Conservation (phyloP, 257 asterid genomes). For the Sherardia arvensis region DNA sequence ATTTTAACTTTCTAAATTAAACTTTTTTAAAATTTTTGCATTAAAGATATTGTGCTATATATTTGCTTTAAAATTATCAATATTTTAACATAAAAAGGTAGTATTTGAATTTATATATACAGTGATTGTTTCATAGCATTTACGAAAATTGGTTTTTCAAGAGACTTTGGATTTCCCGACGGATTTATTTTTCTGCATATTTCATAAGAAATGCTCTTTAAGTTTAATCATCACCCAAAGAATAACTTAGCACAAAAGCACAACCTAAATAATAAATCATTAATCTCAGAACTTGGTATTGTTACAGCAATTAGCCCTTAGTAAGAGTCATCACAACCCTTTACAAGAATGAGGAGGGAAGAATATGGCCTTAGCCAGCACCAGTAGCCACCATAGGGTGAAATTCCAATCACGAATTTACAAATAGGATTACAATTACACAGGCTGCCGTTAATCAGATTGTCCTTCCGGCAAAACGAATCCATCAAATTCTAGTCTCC, state of each 20-base stretch:
- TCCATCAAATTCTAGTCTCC: conserved; percentile 26
- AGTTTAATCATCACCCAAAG: background rate
- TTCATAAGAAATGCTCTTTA: no score
- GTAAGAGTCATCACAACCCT: background rate
- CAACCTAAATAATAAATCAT: background rate
- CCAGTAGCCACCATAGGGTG: background rate
- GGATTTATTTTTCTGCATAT: no score
- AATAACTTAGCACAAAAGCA: background rate
- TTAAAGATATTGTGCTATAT: no score
- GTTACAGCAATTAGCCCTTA: background rate
- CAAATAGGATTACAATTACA: background rate
- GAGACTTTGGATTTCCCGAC: no score
- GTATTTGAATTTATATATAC: no score
- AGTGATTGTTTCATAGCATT: no score
- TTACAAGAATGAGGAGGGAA: background rate
- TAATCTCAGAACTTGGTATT: background rate
- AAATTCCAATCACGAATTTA: background rate
- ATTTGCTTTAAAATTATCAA: no score
- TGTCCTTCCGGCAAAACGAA: background rate
- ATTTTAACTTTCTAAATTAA: no score
- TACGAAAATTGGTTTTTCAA: no score
- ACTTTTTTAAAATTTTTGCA: no score
- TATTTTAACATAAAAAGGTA: no score
- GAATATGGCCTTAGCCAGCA: background rate
- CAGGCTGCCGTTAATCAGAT: background rate